Percentiles rank a stretch among this genome's conserved stretches.
phyloP scores from a whole-genome alignment of 306 rosid genomes.

The Corylus heterophylla region DNA sequence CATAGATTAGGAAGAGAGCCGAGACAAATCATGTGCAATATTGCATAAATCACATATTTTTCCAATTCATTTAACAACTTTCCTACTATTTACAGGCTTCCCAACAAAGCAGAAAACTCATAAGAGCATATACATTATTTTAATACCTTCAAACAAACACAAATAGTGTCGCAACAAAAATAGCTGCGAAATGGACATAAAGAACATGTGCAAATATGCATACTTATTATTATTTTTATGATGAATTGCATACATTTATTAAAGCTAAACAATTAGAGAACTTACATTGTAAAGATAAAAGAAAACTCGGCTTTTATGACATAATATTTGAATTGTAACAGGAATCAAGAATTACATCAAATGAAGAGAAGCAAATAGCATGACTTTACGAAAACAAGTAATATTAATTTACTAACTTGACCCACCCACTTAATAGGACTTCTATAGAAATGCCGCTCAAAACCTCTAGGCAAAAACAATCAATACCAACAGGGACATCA shows the following conservation, averaged over 20 bases:
- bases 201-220: neutral
- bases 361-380: neutral
- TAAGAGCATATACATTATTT: neutral
- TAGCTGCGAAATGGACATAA: neutral
- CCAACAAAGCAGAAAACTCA: neutral
- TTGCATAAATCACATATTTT: neutral
- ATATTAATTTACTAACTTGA: neutral
- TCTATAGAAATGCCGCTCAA: neutral
- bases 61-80: neutral
- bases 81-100: neutral
- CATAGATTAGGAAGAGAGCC: neutral
- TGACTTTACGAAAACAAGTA: neutral
- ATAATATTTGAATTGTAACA: no score
- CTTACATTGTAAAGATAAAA: neutral
- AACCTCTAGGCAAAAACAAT: neutral
- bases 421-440: neutral
- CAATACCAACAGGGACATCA: neutral
- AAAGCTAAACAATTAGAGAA: neutral
- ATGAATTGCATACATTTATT: neutral
- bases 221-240: no score
- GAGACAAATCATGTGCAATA: neutral
- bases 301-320: neutral
- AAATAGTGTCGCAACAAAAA: neutral
- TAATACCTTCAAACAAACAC: neutral
- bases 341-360: neutral